These are phyloP conservation scores for Wickerhamomyces kurtzmanii DNA, from an alignment of 805 yeast species.

Conservation along the genomic window DNA sequence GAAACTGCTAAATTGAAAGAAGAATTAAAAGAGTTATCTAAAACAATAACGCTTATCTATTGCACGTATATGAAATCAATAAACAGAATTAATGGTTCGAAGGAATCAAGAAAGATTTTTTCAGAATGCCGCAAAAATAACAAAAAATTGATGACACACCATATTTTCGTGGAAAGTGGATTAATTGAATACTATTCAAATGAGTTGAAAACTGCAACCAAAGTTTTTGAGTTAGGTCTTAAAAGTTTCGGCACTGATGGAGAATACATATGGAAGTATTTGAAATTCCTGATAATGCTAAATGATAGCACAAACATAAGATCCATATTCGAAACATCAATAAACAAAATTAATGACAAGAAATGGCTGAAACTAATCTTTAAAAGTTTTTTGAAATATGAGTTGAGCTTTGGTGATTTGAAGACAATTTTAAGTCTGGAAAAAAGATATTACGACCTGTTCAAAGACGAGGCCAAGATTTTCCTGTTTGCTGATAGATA, in stretches of 20 bases:
- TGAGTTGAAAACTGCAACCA: slow-evolving; percentile 58
- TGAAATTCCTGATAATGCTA: slow-evolving; percentile 58
- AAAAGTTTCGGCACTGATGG: slow-evolving; percentile 45
- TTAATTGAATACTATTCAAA: slow-evolving; percentile 64
- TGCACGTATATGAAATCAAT: slow-evolving; percentile 61
- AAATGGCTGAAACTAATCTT: slow-evolving; percentile 35
- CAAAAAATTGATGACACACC: slow-evolving; percentile 48
- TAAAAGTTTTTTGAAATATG: slow-evolving; percentile 55
- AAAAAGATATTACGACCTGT: slow-evolving; percentile 51
- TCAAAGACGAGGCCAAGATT: slow-evolving; percentile 44
- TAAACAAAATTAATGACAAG: slow-evolving; percentile 31
- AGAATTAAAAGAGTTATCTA: slow-evolving; percentile 14
- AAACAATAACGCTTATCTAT: slow-evolving; percentile 54
- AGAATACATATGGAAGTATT: slow-evolving; percentile 55
- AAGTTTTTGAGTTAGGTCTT: slow-evolving; percentile 73
- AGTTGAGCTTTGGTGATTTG: slow-evolving; percentile 60
- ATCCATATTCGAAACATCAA: slow-evolving; percentile 71
- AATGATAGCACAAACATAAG: slow-evolving; percentile 68
- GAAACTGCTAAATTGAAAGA: slow-evolving; percentile 7
- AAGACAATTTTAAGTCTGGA: slow-evolving; percentile 60
- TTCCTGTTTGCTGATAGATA: slow-evolving; percentile 26
- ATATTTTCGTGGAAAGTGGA: slow-evolving; percentile 76
- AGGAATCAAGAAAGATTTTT: slow-evolving; percentile 66
- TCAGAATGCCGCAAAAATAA: slow-evolving; percentile 56
- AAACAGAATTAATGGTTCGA: slow-evolving; percentile 57